Evolutionary conservation across 768 basidiomycete species (phyloP), one percentile per base, ranked within the genome.

Genomic region (Phylloporus sp.): DNA sequence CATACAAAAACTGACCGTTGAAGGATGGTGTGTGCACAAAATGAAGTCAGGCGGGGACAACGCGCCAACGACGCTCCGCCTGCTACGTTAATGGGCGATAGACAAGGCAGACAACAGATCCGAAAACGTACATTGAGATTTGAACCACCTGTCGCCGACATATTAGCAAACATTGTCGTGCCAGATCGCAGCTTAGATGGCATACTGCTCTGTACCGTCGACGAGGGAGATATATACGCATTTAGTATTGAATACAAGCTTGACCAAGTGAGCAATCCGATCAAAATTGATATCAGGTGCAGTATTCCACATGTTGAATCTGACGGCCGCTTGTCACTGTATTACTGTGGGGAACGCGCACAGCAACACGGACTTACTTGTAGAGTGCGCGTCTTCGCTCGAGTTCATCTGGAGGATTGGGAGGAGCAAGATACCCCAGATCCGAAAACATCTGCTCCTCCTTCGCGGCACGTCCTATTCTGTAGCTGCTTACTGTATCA

Each of bases 301-400:
- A 0, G 91, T 93, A 53, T 88, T 81, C 78, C 90, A 84, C 39
- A 96, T 86, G 56, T 92, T 91, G 71, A 90, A 94, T 54, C 90
- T 88, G 52, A 23, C 46, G 10, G 13, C n/a, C n/a, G 23, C 14
- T 38, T 27, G 42, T 56, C 18, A 49, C 43, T 24, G 24, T 38
- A 24, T 22, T 42, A 18, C 20, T 13, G 27, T 24, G 35, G 38
- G 14, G 9, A 38, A 18, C 40, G 31, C 18, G n/a, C 8, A 27
- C 20, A 24, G 33, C n/a, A 35, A 33, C 4, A 9, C 21, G 20
- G 10, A 22, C 79, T 59, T 57, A 88, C 84, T 86, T 89, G 69
- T 94, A 89, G 55, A 97, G 66, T 7, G 93, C 93, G 37, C 88
- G 74, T 28, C 89, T 71, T 23, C 93, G 77, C 40, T 90, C 87